Percentiles rank a stretch among this genome's conserved stretches.
Evolutionary conservation across 495 filamentous ascomycete species (phyloP).

Genomic region (Beverwykella pulmonaria): DNA sequence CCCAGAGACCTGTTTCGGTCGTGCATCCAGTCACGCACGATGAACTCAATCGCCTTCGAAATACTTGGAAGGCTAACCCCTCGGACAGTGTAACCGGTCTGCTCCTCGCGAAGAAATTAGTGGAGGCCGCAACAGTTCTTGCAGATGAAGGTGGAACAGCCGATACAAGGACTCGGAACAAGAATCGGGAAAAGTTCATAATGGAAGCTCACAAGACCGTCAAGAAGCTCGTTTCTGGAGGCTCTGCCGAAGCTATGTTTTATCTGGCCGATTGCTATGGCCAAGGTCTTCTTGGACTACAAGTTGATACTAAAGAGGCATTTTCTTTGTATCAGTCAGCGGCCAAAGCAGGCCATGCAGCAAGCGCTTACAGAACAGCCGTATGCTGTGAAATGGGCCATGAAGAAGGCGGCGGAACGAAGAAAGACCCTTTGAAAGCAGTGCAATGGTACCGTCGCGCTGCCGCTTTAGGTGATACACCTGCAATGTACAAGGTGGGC

Average conservation of each 20-base stretch:
- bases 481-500: constrained; percentile 97
- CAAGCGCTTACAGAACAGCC: constrained; percentile 89
- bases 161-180: constrained; percentile 73
- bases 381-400: constrained; percentile 98
- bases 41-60: constrained; percentile 75
- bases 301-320: constrained; percentile 83
- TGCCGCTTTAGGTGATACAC: constrained; percentile 82
- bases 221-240: constrained; percentile 74
- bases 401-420: constrained; percentile 88
- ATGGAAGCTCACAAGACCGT: constrained; percentile 86
- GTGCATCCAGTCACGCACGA: constrained; percentile 67
- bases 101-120: constrained; percentile 76
- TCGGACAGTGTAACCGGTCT: constrained; percentile 71
- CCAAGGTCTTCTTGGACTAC: constrained; percentile 68
- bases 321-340: constrained; percentile 92
- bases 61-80: constrained; percentile 66
- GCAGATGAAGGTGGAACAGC: constrained; percentile 67
- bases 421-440: constrained; percentile 86
- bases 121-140: constrained; percentile 79
- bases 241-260: constrained; percentile 86
- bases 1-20: constrained; percentile 30
- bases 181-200: constrained; percentile 79
- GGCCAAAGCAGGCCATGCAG: constrained; percentile 81
- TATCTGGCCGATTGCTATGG: constrained; percentile 90
- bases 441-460: constrained; percentile 98